Percentiles rank a stretch among this genome's conserved stretches.
These are phyloP conservation scores for Jaapia argillacea DNA, from an alignment of 768 basidiomycete species.

Conservation along the genomic window DNA sequence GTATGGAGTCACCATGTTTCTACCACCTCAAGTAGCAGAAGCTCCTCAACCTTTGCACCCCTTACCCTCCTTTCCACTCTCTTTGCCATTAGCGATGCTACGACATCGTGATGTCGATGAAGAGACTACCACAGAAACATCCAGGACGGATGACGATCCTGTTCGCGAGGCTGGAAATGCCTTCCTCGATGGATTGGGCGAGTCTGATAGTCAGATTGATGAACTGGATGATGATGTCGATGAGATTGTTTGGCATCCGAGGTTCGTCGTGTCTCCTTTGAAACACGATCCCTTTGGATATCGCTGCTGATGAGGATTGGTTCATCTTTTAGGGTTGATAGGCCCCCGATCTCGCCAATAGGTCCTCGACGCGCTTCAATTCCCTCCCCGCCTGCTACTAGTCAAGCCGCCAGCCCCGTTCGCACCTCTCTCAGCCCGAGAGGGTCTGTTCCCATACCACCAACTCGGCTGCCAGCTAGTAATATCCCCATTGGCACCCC, in stretches of 20 bases:
- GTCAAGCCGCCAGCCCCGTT: too few relatives aligned
- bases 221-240: slow-evolving; percentile 56
- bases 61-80: neutral
- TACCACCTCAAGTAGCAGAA: too few relatives aligned
- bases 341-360: too few relatives aligned
- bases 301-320: too few relatives aligned
- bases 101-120: slow-evolving; percentile 42
- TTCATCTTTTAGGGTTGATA: too few relatives aligned
- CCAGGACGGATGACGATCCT: slow-evolving; percentile 75
- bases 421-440: too few relatives aligned
- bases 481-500: neutral
- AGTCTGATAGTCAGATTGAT: slow-evolving; percentile 28
- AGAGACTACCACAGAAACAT: slow-evolving; percentile 47
- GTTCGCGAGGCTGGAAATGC: slow-evolving; percentile 41
- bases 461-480: too few relatives aligned
- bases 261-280: slow-evolving; percentile 26
- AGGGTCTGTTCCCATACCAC: too few relatives aligned
- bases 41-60: neutral
- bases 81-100: neutral
- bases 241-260: slow-evolving; percentile 69
- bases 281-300: too few relatives aligned
- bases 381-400: too few relatives aligned
- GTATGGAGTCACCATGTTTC: too few relatives aligned
- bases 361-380: too few relatives aligned
- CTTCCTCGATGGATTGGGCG: slow-evolving; percentile 39